These are phyloP conservation scores for Ramalina intermedia DNA, from an alignment of 495 filamentous ascomycete species.

Conservation along the genomic window DNA sequence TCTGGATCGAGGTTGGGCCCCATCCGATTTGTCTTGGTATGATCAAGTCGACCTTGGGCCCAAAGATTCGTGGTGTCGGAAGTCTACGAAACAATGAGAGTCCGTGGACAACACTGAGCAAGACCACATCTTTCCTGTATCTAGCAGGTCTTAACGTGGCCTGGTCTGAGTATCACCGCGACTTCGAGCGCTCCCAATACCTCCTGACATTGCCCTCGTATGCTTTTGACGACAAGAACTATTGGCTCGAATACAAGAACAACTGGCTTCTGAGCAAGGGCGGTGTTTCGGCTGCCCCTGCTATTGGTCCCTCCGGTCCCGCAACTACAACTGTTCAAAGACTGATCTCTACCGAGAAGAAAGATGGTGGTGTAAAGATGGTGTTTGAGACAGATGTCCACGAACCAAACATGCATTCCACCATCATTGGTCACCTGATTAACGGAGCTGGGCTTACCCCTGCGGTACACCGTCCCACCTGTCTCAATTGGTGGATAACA, in stretches of 20 bases:
- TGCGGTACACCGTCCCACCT: conserved; percentile 24
- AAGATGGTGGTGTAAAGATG: conserved; percentile 38
- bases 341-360: conserved; percentile 40
- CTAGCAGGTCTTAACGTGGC: conserved; percentile 48
- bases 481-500: conserved; percentile 25
- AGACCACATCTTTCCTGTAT: conserved; percentile 47
- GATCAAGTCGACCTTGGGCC: conserved; percentile 52
- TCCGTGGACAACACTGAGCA: conserved; percentile 49
- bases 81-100: conserved; percentile 41
- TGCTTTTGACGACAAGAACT: conserved; percentile 65
- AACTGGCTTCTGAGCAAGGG: conserved; percentile 41
- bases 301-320: conserved; percentile 26
- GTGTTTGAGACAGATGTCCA: conserved; percentile 54
- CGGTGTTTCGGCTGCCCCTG: conserved; percentile 32
- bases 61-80: conserved; percentile 39
- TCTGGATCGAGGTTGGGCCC: conserved; percentile 41
- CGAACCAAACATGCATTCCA: conserved; percentile 41
- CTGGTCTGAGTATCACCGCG: conserved; percentile 69
- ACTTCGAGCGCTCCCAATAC: conserved; percentile 44
- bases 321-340: conserved; percentile 27
- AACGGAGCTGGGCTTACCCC: conserved; percentile 47
- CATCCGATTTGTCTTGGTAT: conserved; percentile 53
- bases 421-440: conserved; percentile 58
- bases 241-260: conserved; percentile 67
- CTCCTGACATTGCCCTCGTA: conserved; percentile 60